Base-by-base conservation (phyloP, 768 basidiomycete species). In the Lepiota brunneoincarnata region DNA sequence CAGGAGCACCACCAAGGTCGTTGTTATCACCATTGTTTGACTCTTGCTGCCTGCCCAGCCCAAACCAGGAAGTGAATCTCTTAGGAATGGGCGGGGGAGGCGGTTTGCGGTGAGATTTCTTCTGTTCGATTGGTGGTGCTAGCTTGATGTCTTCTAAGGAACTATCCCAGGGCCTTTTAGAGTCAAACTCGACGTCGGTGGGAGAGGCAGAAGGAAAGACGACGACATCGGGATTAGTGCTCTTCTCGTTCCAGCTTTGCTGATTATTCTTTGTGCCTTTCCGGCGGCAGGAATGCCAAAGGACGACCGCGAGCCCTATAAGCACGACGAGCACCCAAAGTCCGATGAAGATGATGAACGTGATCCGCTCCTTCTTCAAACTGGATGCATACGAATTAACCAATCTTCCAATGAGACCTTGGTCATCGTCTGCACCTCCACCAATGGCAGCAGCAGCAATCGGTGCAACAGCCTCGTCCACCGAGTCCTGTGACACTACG, bases 311-410 rank as follows among this genome's bases (percentile, higher is more conserved):
- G 24, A 92, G 63, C 12, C 81, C 95, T 80, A 95, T 88, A 54
- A 96, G 63, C 24, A 93, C 84, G 41, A 97, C 91, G 35, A 92
- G 37, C 15, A 72, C 80, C 93, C 94, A 98, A 2, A 98, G 73
- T 0, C 72, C 87, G 59, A 96, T 76, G 72, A 97, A 93, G 59
- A 95, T 76, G 2, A 68, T 67, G 65, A 96, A 97, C 77, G 93
- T 90, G 56, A 92, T 66, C 31, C 89, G 83, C 67, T 97, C 93
- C 65, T 87, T 86, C 72, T 83, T 77, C 59, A 98, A 73, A 17
- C 84, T 79, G 10, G 72, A 69, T 12, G 86, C 82, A 65, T 97
- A 98, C 9, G 81, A 74, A 44, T 81, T 72, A 59, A 98, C 81
- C 52, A 98, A 72, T 46, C 78, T 78, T 14, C 84, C 87, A 35